A percentile compares a stretch with the other conserved stretches of the same genome.
Conservation (phyloP, 768 basidiomycete genomes). For the Podaxis sp. region DNA sequence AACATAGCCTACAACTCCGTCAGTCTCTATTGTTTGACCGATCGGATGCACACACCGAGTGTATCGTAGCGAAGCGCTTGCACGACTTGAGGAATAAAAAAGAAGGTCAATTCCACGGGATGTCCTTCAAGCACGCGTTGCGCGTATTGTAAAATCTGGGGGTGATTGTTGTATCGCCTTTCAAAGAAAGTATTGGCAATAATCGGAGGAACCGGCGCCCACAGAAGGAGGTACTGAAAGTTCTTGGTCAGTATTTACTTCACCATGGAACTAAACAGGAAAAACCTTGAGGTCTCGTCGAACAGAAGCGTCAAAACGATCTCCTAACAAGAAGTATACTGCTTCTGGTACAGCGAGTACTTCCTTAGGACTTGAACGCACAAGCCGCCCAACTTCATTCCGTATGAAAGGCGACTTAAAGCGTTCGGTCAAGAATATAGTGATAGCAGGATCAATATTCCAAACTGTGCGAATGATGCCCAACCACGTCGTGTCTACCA, state of each 20-base stretch:
- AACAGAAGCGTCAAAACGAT: conserved; percentile 55
- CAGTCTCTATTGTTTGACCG: not conserved
- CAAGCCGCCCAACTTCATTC: conserved; percentile 72
- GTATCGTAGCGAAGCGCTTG: conserved; percentile 92
- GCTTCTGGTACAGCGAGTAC: conserved; percentile 82
- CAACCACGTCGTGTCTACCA: conserved; percentile 70
- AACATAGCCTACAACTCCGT: conserved; percentile 72
- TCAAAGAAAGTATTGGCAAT: conserved; percentile 85
- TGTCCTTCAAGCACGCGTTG: conserved; percentile 94
- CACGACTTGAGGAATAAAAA: conserved; percentile 98
- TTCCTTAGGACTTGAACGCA: conserved; percentile 68
- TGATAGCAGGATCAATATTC: conserved; percentile 81
- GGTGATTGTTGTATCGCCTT: conserved; percentile 78
- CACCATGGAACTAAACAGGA: not conserved
- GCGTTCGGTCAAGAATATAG: conserved; percentile 82
- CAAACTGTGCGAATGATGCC: conserved; percentile 72
- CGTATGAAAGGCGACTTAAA: conserved; percentile 70
- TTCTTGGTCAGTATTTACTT: not conserved
- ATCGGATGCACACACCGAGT: conserved; percentile 53
- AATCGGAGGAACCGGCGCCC: conserved; percentile 86
- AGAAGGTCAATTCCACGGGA: conserved; percentile 93
- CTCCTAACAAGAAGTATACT: conserved; percentile 75
- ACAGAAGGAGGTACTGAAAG: conserved; percentile 77
- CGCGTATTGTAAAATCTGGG: conserved; percentile 90
- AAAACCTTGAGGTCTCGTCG: conserved; percentile 74